Percentiles rank a stretch among this genome's conserved stretches.
These are phyloP conservation scores for Coprinopsis strossmayeri DNA, from an alignment of 768 basidiomycete genomes.

Conservation along the genomic window DNA sequence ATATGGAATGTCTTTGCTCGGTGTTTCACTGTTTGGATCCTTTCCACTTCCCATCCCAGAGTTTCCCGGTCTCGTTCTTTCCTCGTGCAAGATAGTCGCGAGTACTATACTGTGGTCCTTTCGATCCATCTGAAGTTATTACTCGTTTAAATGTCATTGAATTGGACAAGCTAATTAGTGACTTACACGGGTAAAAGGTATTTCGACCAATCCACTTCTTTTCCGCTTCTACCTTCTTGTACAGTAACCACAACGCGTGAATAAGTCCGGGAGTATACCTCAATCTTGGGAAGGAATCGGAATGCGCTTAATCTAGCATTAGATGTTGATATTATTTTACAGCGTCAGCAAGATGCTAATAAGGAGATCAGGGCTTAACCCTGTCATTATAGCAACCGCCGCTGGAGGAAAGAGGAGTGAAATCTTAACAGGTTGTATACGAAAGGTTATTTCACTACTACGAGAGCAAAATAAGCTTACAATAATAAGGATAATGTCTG, in stretches of 20 bases:
- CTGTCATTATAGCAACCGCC: neutral
- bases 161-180: too few relatives aligned
- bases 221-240: neutral
- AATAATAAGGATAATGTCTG: neutral
- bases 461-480: neutral
- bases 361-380: neutral
- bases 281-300: neutral
- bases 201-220: neutral
- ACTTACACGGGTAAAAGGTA: neutral
- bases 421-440: neutral
- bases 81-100: neutral
- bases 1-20: too few relatives aligned
- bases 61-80: neutral
- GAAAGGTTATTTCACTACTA: neutral
- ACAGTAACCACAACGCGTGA: neutral
- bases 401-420: neutral
- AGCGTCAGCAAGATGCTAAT: neutral
- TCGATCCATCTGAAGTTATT: neutral
- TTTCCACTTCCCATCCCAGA: neutral
- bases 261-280: neutral
- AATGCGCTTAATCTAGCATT: neutral
- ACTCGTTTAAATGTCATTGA: too few relatives aligned
- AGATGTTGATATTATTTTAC: neutral
- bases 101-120: neutral
- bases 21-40: neutral